Evolutionary conservation across 768 basidiomycete genomes (phyloP), one percentile per base, ranked within the genome.

Genomic region (Lentinula lateritia): DNA sequence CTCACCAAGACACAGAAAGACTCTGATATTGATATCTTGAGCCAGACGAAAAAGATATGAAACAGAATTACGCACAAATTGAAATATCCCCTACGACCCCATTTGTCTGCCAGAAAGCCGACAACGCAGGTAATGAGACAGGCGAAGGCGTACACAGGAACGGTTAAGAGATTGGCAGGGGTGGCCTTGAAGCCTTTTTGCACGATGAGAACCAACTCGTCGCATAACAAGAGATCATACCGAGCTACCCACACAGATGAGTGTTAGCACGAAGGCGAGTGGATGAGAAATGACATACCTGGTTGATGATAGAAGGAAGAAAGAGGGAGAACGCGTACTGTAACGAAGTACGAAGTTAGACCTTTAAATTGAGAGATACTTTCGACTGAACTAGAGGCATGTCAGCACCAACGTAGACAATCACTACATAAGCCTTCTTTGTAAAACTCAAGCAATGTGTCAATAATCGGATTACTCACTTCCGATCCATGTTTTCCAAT

Each of bases 261-360:
- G 38, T n/a, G n/a, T 12, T 41, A 35, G 35, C n/a, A n/a, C 38
- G 46, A 52, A 46, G n/a, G 20, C 41, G 41, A 42, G 50, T 39
- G n/a, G 0, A 35, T 35, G 23, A 15, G 41, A 35, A 23, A 39
- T 20, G 3, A 71, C 80, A 45, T 64, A 87, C 85, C 73, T 87
- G 75, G 62, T 81, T 86, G 70, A 91, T 92, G 68, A 92, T 91
- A 46, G 84, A 88, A 0, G 90, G 90, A 58, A 90, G 74, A 78
- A 93, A 93, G 50, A 92, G 72, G 20, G 89, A 79, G 71, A 92
- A 90, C 0, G 90, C 88, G 64, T 92, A 92, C 58, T 59, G 50
- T 34, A 48, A n/a, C n/a, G n/a, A n/a, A n/a, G n/a, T n/a, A 18
- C n/a, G 28, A 39, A 9, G 2, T 42, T 23, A 52, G 28, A 52